Conservation (phyloP, 179 eudicot species). For the Beta lomatogona region DNA sequence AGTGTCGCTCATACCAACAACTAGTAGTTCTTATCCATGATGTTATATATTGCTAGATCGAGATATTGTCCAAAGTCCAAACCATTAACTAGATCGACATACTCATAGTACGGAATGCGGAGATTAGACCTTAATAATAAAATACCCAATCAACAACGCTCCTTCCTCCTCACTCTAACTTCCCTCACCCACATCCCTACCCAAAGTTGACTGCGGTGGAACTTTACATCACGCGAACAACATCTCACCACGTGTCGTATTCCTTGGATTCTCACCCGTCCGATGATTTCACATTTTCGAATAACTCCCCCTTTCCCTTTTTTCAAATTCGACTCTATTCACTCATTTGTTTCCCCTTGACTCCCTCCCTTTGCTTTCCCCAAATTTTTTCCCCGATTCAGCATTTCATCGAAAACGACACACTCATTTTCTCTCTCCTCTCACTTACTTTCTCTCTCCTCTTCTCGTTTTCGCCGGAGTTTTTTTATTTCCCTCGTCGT, state of each 20-base stretch:
- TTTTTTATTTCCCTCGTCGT: constrained; percentile 16
- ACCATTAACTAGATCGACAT: too few relatives aligned
- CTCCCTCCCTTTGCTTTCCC: not conserved
- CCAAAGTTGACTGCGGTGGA: not conserved
- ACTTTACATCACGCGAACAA: not conserved
- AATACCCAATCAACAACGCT: constrained; percentile 8
- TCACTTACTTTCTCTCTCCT: not conserved
- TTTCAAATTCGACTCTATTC: constrained; percentile 14
- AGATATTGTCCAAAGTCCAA: too few relatives aligned
- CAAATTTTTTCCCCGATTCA: not conserved
- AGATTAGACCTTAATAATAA: not conserved
- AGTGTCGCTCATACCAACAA: too few relatives aligned
- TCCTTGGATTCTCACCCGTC: constrained; percentile 15
- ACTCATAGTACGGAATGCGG: not conserved
- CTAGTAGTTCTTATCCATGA: too few relatives aligned
- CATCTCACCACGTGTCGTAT: constrained; percentile 19
- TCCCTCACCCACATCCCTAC: too few relatives aligned
- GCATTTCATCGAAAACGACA: constrained; percentile 15
- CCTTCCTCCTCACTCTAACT: not conserved
- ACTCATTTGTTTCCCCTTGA: constrained; percentile 7
- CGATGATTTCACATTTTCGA: constrained; percentile 18
- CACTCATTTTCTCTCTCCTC: constrained; percentile 5
- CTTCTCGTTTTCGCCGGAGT: constrained; percentile 23
- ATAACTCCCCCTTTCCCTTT: not conserved
- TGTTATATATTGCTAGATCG: too few relatives aligned